Base-by-base conservation (phyloP, 1,284 basidiomycete species). In the Apiotrichum domesticum region DNA sequence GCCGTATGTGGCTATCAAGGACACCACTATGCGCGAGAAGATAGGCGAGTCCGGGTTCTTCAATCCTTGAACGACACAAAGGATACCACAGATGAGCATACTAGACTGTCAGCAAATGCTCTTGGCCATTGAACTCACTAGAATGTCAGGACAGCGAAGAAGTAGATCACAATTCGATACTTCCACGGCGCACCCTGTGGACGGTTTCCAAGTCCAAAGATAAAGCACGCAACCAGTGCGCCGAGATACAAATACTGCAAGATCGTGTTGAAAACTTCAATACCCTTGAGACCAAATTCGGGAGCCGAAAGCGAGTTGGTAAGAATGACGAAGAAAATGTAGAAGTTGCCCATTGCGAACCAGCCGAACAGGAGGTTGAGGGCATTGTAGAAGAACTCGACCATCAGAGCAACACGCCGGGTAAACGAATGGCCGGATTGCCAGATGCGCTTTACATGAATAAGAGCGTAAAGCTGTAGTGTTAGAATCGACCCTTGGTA, bases 141-240 rank as follows among this genome's bases (percentile, higher is more conserved):
- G 32, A 87, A 71, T 78, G 93, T 94, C 41, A 95, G 73, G 6
- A 87, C 59, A 6, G 87, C 87, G 61, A 96, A 84, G 56, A 88
- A 79, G 52, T 88, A 83, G 7, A 90, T 85, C 0, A 87, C 85
- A 3, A 85, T 78, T 67, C 85, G 86, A 77, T 96, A 97, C 79
- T 96, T 96, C 82, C 84, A 86, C 63, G 83, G 83, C 1, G 89
- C 82, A 2, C 89, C 87, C 76, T 86, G 84, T 1, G 95, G 95
- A 61, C 92, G 86, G 74, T 98, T 98, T 4, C 96, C 95, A 88
- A 98, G 94, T 0, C 91, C 89, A 73, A 98, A 89, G 15, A 98
- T 81, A 80, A 98, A 97, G 66, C 87, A 89, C 0, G 88, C 86
- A 14, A 94, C 82, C 14, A 97, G 82, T 40, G 91, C 83, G 2